These are phyloP conservation scores for Endocladia muricata DNA, from an alignment of 31 red algal genomes.

Conservation along the genomic window DNA sequence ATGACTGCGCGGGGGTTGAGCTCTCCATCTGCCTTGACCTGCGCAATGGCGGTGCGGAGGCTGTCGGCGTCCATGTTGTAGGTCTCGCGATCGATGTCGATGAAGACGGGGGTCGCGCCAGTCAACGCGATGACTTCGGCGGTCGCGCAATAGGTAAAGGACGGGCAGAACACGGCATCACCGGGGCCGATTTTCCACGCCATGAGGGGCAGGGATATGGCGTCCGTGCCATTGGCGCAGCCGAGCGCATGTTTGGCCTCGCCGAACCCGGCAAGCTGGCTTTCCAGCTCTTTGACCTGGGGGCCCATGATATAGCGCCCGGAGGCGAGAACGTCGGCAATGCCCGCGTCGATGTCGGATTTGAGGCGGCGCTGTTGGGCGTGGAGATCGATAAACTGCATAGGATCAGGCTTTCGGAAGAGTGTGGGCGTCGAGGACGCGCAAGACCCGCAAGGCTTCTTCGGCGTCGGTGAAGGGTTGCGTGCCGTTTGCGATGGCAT, in stretches of 20 bases:
- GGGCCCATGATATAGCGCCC: slow-evolving; percentile 78
- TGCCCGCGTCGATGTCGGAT: slow-evolving; percentile 38
- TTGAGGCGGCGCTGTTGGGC: slow-evolving; percentile 43
- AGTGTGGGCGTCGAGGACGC: too few relatives aligned
- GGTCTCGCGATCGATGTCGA: slow-evolving; percentile 66
- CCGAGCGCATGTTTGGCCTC: slow-evolving; percentile 45
- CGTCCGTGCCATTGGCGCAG: slow-evolving; percentile 69
- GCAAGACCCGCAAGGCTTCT: too few relatives aligned
- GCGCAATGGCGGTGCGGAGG: slow-evolving; percentile 7
- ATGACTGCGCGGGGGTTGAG: slow-evolving; percentile 73
- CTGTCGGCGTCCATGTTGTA: slow-evolving; percentile 36
- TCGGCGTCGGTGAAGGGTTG: too few relatives aligned
- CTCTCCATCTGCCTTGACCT: slow-evolving; percentile 7
- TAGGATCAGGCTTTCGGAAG: slow-evolving; percentile 17
- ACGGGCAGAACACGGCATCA: slow-evolving; percentile 66
- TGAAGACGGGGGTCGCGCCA: slow-evolving; percentile 67
- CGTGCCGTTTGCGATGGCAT: too few relatives aligned
- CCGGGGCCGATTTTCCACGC: slow-evolving; percentile 54
- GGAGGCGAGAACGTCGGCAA: slow-evolving; percentile 42
- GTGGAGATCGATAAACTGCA: slow-evolving; percentile 63
- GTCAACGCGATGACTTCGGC: slow-evolving; percentile 70
- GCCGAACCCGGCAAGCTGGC: slow-evolving; percentile 34
- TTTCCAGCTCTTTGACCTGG: slow-evolving; percentile 57
- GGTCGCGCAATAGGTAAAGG: slow-evolving; percentile 74
- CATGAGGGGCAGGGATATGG: slow-evolving; percentile 65